Conservation (phyloP, 306 rosid species). For the Trichosanthes cucumerina region DNA sequence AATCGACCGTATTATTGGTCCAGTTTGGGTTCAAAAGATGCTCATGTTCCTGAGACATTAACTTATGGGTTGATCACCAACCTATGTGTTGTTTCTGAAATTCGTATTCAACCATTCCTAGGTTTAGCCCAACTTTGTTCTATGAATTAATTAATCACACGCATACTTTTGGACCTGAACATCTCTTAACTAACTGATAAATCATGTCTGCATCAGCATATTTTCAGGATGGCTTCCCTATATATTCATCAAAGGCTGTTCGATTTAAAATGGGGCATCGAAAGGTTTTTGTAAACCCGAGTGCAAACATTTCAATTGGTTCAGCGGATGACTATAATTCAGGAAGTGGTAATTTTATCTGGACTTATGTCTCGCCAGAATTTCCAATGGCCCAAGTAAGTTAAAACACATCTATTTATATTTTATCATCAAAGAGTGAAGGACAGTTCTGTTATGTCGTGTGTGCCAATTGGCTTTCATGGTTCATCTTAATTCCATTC, state of each 20-base stretch:
- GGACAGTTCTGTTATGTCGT: not conserved
- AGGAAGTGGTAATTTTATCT: constrained; percentile 18
- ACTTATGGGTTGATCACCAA: constrained; percentile 35
- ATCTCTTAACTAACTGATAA: constrained; percentile 16
- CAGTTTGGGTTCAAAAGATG: constrained; percentile 47
- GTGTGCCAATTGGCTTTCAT: not conserved
- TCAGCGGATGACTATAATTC: not conserved
- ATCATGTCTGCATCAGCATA: constrained; percentile 37
- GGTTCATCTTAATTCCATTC: not conserved
- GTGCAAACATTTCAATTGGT: not conserved
- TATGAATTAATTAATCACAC: not conserved
- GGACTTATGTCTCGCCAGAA: constrained; percentile 58
- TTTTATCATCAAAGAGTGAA: not conserved
- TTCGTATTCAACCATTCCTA: constrained; percentile 48
- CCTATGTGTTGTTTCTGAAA: constrained; percentile 47
- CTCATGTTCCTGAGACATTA: constrained; percentile 43
- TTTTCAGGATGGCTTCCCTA: constrained; percentile 43
- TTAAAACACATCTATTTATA: not conserved
- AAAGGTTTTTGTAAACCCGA: not conserved
- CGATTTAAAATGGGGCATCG: constrained; percentile 46
- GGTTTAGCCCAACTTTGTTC: constrained; percentile 30
- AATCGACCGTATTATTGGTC: constrained; percentile 54
- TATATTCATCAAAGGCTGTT: constrained; percentile 49
- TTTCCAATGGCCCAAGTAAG: constrained; percentile 57
- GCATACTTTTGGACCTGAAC: constrained; percentile 7